Base-by-base conservation (phyloP, 441 rosid genomes). In the Gossypium lobatum region DNA sequence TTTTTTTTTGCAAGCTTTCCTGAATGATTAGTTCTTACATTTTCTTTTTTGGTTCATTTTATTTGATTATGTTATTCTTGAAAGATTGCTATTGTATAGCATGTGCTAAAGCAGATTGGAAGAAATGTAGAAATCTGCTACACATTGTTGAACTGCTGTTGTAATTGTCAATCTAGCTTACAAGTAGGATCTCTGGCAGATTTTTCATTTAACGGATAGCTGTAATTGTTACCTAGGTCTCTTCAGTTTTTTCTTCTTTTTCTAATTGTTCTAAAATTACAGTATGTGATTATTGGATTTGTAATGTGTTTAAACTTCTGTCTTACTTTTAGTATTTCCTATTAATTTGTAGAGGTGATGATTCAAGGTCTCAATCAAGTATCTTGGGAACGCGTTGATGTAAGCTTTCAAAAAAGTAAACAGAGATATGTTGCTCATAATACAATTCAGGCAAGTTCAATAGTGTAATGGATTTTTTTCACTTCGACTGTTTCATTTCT, bases 341-440 rank as follows among this genome's bases (percentile, higher is more conserved):
- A 80, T 57, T 72, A 66, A 25, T 71, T 18, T 83, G 80, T 72
- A 90, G 97, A 94, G 88, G 88, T 86, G 84, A 92, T 92, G 95
- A 86, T 94, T 62, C 85, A 79, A 75, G 97, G 96, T 71, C 91
- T 94, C 7, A 79, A 82, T 46, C 96, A 91, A 79, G 87, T 94
- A 72, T 81, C 89, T 16, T 92, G 98, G 98, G 96, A 94, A 80
- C 88, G 97, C 64, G 85, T 94, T 48, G 95, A 92, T 79, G 97
- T 94, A 70, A 94, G 96, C 86, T 94, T 94, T 84, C 89, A 82
- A 77, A 86, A 85, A 75, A 94, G 98, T 79, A 84, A 59, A 77
- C 98, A 92, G 74, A 87, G 98, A 17, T 84, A 83, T 23, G 74
- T 85, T 65, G 97, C 97, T 76, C 97, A 94, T 77, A 92, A 72